Conservation (phyloP, 1,139 yeast species). For the Suhomyces choctaworum region DNA sequence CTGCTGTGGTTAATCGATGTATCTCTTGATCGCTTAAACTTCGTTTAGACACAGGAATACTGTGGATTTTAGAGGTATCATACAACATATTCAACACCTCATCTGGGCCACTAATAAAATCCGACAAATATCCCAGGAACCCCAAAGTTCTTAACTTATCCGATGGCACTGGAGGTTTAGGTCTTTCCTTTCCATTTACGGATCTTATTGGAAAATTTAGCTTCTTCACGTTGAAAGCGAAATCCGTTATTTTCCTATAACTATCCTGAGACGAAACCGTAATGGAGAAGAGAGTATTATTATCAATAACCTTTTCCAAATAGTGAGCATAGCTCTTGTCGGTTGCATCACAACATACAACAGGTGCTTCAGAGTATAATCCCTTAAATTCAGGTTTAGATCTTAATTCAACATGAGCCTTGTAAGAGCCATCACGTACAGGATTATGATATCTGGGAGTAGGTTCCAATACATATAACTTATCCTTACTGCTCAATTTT, state of each 20-base stretch:
- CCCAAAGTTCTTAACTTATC: conserved; percentile 51
- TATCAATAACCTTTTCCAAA: conserved; percentile 59
- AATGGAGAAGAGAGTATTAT: conserved; percentile 53
- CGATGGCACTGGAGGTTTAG: conserved; percentile 20
- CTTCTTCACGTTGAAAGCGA: conserved; percentile 23
- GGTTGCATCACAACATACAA: conserved; percentile 60
- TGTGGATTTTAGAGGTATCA: conserved; percentile 55
- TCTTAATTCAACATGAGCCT: conserved; percentile 35
- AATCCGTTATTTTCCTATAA: conserved; percentile 41
- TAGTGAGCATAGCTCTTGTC: conserved; percentile 52
- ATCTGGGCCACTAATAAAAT: conserved; percentile 70
- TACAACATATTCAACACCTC: conserved; percentile 77
- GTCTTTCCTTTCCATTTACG: conserved; percentile 14
- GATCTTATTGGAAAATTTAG: conserved; percentile 42
- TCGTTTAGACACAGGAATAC: conserved; percentile 60
- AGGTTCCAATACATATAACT: conserved; percentile 44
- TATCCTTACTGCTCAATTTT: conserved; percentile 51
- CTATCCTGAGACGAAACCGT: conserved; percentile 41
- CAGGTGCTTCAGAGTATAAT: conserved; percentile 71
- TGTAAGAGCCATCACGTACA: conserved; percentile 32
- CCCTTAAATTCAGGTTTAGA: conserved; percentile 32
- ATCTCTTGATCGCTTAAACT: conserved; percentile 45
- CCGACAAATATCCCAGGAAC: conserved; percentile 78
- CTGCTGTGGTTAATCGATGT: conserved; percentile 35
- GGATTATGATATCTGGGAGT: conserved; percentile 25